Base-by-base conservation (phyloP, 768 basidiomycete species). In the Suillus spraguei region DNA sequence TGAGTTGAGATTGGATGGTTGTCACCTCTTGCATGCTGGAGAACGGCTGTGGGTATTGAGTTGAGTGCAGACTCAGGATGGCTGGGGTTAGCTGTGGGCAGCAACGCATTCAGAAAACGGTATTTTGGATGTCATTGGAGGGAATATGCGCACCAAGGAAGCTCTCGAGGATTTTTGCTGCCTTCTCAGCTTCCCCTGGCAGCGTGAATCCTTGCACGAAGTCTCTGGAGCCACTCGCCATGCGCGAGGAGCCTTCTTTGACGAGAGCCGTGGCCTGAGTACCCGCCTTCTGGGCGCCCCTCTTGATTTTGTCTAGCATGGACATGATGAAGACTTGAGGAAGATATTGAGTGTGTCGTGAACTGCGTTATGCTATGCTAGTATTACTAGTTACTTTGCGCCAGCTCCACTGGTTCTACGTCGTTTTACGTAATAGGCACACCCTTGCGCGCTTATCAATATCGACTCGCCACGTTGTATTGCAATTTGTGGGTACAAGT, bases 121-220 rank as follows among this genome's bases (percentile, higher is more conserved):
- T 55, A 53, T 10, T 59, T 59, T 35, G 36, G 14, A 36, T 16
- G 28, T 47, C 38, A 20, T 52, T 16, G 60, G 54, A 17, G 28
- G 7, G 24, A 3, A 7, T 8, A 36, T 11, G 68, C 82, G 61
- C 72, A 94, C 94, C 95, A n/a, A 97, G 81, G 82, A 98, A 98
- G 66, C 87, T 88, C 65, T 87, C 88, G 36, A 98, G 79, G 69
- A 97, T 98, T 77, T 90, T 92, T 17, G 95, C 94, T 0, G 95
- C 94, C 73, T 97, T 97, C 64, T 95, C 91, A 47, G 94, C 91
- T 76, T 99, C 96, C 64, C 93, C 94, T 22, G 95, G 95, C 28
- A 98, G 82, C 46, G 85, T 88, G 79, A 98, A 98, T 5, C 89
- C 86, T 65, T 94, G 92, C 0, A 90, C 89, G 61, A 95, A 89